Conservation (phyloP, 1,139 yeast species). For the Magnusiomyces tetraspermus region DNA sequence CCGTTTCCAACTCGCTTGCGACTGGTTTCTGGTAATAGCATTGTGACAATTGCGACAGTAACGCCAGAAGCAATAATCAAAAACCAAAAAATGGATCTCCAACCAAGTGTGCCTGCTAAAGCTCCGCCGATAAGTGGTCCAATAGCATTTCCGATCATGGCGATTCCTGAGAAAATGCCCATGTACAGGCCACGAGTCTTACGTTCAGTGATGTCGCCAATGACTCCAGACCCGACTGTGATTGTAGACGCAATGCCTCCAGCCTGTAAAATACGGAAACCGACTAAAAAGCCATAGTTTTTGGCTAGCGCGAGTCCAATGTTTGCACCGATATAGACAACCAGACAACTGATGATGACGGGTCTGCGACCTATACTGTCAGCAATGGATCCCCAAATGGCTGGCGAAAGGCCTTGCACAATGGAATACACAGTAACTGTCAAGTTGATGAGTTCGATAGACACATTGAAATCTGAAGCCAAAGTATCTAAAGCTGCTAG, state of each 20-base stretch:
- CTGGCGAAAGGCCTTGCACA: conserved; percentile 63
- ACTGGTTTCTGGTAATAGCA: conserved; percentile 60
- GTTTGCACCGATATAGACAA: conserved; percentile 47
- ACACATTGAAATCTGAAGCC: conserved; percentile 42
- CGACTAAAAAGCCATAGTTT: conserved; percentile 45
- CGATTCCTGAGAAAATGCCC: conserved; percentile 53
- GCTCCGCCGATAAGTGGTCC: conserved; percentile 72
- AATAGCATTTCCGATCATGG: conserved; percentile 61
- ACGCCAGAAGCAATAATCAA: conserved; percentile 52
- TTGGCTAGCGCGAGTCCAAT: conserved; percentile 50
- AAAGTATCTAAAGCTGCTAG: conserved; percentile 60
- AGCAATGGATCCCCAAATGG: conserved; percentile 52
- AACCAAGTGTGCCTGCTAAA: conserved; percentile 47
- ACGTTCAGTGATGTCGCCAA: conserved; percentile 57
- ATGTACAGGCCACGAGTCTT: conserved; percentile 55
- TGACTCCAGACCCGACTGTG: conserved; percentile 55
- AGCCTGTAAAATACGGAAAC: conserved; percentile 59
- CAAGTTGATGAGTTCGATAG: conserved; percentile 49
- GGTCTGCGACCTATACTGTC: conserved; percentile 67
- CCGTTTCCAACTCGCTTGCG: conserved; percentile 62
- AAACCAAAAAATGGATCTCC: conserved; percentile 75
- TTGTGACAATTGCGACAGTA: conserved; percentile 26
- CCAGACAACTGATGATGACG: conserved; percentile 43
- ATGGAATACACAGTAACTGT: conserved; percentile 64
- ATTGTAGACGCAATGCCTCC: conserved; percentile 62